Evolutionary conservation across 139 green algal genomes (phyloP).

Genomic region (Micractinium sp.): DNA sequence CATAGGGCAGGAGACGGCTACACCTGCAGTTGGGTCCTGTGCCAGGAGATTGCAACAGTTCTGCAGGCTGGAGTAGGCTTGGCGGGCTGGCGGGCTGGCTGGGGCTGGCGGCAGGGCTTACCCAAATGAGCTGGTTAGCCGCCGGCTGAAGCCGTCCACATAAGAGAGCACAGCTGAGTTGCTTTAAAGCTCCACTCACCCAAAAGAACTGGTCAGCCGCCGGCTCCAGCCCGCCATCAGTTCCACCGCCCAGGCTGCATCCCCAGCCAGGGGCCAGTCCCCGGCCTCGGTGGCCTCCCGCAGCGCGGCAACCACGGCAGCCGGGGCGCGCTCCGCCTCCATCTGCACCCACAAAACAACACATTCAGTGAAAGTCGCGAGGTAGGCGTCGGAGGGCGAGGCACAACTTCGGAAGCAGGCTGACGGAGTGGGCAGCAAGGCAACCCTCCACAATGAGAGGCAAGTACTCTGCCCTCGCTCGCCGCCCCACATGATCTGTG

Average conservation of each 20-base stretch:
- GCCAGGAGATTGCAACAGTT: no score
- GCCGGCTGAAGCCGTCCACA: no score
- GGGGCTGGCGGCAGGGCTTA: no score
- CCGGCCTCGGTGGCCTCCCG: background rate
- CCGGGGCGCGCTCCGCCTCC: background rate
- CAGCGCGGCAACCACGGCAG: constrained; percentile 4
- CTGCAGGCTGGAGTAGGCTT: no score
- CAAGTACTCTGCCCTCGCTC: no score
- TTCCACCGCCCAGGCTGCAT: constrained; percentile 30
- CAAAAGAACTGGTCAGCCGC: background rate
- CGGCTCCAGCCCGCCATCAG: constrained; percentile 17
- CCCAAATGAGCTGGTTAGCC: constrained; percentile 2
- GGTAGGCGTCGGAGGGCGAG: background rate
- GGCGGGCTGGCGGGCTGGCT: no score
- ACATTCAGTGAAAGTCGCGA: background rate
- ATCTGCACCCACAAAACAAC: background rate
- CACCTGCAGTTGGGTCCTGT: no score
- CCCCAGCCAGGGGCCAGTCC: constrained; percentile 17
- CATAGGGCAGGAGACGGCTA: no score
- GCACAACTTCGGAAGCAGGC: background rate
- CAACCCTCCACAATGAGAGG: no score
- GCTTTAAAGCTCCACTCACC: background rate
- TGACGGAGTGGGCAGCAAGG: background rate
- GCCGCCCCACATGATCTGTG: no score
- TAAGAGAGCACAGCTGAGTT: no score